Percentiles rank a stretch among this genome's conserved stretches.
Conservation (phyloP, 1,284 basidiomycete genomes). For the Kalmanozyma brasiliensis region DNA sequence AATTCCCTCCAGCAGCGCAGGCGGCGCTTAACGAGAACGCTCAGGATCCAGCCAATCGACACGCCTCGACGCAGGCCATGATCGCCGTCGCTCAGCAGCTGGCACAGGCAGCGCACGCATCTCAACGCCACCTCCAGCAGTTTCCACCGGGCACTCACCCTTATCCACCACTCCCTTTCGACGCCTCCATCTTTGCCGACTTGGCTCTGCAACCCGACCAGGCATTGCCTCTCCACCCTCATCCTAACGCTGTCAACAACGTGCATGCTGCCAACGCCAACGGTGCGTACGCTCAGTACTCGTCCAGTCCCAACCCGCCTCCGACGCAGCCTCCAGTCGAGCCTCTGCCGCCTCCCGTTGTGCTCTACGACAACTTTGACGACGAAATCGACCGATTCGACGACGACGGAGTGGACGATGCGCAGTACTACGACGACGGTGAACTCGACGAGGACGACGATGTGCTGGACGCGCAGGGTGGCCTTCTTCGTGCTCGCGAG, state of each 20-base stretch:
- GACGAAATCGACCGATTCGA: conserved; percentile 59
- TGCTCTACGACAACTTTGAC: conserved; percentile 64
- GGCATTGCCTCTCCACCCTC: conserved; percentile 56
- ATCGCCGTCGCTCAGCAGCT: conserved; percentile 68
- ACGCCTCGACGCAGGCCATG: conserved; percentile 66
- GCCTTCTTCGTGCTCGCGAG: conserved; percentile 35
- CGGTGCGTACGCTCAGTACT: conserved; percentile 50
- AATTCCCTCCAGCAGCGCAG: conserved; percentile 55
- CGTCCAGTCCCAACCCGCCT: conserved; percentile 53
- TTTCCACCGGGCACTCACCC: conserved; percentile 54
- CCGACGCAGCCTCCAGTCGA: conserved; percentile 58
- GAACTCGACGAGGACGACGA: conserved; percentile 58
- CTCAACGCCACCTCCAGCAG: conserved; percentile 60
- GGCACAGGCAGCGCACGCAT: conserved; percentile 65
- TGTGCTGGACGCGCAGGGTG: conserved; percentile 35
- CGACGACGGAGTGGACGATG: conserved; percentile 60
- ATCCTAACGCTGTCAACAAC: conserved; percentile 48
- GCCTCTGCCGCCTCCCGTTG: conserved; percentile 57
- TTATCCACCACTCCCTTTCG: conserved; percentile 61
- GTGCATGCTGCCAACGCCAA: conserved; percentile 26
- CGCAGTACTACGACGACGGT: conserved; percentile 62
- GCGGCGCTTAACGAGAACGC: conserved; percentile 50
- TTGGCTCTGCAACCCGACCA: conserved; percentile 58
- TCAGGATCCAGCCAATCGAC: conserved; percentile 57
- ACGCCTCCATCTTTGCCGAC: conserved; percentile 65